Percentiles rank a stretch among this genome's conserved stretches.
These are phyloP conservation scores for Phytophthora boehmeriae DNA, from an alignment of 352 stramenopile species.

Conservation along the genomic window DNA sequence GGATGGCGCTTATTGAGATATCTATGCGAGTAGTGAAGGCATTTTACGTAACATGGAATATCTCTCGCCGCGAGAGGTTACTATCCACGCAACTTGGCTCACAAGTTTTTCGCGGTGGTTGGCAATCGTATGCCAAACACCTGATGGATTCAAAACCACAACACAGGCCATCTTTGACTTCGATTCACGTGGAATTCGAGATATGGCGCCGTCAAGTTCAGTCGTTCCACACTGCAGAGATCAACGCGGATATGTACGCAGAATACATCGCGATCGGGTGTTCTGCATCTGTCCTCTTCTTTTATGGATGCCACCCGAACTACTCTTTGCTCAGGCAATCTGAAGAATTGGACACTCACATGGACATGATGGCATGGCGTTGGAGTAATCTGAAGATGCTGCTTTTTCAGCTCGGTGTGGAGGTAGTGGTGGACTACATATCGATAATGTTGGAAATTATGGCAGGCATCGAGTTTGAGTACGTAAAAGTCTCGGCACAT, in stretches of 20 bases:
- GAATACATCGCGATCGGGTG: slow-evolving; percentile 53
- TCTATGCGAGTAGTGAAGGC: slow-evolving; percentile 28
- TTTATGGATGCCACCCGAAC: slow-evolving; percentile 40
- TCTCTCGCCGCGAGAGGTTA: slow-evolving; percentile 14
- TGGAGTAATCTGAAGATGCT: slow-evolving; percentile 12
- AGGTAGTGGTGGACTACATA: slow-evolving; percentile 28
- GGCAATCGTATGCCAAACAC: too few relatives aligned
- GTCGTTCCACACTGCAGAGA: slow-evolving; percentile 30
- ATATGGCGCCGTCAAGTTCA: slow-evolving; percentile 19
- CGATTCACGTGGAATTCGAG: slow-evolving; percentile 6
- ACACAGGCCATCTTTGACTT: not conserved
- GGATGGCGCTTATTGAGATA: slow-evolving; percentile 39
- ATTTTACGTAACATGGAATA: slow-evolving; percentile 12
- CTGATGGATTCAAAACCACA: too few relatives aligned
- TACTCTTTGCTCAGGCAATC: slow-evolving; percentile 20
- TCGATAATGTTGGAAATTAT: slow-evolving; percentile 32
- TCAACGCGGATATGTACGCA: slow-evolving; percentile 40
- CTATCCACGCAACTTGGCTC: not conserved
- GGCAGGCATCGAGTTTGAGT: slow-evolving; percentile 12
- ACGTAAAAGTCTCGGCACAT: slow-evolving; percentile 14
- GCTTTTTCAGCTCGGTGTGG: slow-evolving; percentile 23
- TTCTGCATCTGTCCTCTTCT: slow-evolving; percentile 31
- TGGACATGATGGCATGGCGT: not conserved
- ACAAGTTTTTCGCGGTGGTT: too few relatives aligned
- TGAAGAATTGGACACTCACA: not conserved